Percentiles rank a stretch among this genome's conserved stretches.
These are phyloP conservation scores for Colletotrichum tabaci DNA, from an alignment of 2,329 filamentous ascomycete species.

Conservation along the genomic window DNA sequence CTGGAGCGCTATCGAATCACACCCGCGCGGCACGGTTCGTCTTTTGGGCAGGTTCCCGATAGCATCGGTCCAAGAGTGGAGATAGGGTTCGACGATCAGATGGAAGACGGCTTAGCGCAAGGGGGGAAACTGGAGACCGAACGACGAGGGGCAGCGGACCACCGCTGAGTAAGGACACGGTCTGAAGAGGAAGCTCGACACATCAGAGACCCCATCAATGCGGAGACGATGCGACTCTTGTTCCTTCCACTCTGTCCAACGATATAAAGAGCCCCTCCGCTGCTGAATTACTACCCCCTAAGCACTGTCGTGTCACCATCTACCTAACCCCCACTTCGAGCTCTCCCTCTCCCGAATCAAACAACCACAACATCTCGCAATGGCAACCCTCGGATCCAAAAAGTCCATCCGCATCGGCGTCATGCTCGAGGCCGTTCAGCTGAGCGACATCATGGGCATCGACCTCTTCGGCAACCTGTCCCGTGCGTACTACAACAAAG, in stretches of 20 bases:
- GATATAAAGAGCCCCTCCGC: not conserved
- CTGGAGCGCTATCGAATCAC: too few relatives aligned
- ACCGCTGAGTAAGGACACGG: conserved; percentile 2
- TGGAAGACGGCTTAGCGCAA: not conserved
- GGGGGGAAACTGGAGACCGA: not conserved
- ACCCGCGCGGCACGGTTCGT: too few relatives aligned
- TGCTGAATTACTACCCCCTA: not conserved
- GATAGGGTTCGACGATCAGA: not conserved
- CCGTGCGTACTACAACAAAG: conserved; percentile 41
- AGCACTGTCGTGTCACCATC: not conserved
- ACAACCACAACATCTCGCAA: not conserved
- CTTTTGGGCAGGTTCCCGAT: not conserved
- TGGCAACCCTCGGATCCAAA: conserved; percentile 30
- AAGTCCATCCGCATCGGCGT: conserved; percentile 55
- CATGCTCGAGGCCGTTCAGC: conserved; percentile 56
- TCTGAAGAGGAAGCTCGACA: not conserved
- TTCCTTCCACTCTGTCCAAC: not conserved
- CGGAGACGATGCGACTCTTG: not conserved
- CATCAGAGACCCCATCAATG: conserved; percentile 2
- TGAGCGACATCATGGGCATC: conserved; percentile 56
- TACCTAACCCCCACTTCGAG: too few relatives aligned
- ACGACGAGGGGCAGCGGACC: not conserved
- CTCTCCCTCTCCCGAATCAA: not conserved
- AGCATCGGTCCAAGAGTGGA: not conserved
- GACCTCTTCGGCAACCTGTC: conserved; percentile 57